These are phyloP conservation scores for Ophiostoma novo-ulmi DNA, from an alignment of 2,329 filamentous ascomycete genomes.

Conservation along the genomic window DNA sequence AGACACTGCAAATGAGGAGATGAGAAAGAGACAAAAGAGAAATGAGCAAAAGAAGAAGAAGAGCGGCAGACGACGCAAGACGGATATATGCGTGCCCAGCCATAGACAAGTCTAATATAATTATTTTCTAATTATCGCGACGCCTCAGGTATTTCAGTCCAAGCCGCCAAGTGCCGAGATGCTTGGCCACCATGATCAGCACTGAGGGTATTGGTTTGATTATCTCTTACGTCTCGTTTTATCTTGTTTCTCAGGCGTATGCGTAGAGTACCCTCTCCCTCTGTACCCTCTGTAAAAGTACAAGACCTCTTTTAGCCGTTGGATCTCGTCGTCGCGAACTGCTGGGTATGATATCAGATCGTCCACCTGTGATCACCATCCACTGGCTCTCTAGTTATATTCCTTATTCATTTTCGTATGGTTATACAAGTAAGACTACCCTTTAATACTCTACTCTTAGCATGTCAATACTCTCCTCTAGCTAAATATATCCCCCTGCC, in stretches of 20 bases:
- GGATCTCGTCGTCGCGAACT: no score
- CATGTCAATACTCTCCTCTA: no score
- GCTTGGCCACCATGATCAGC: conserved; percentile 8
- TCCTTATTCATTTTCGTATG: no score
- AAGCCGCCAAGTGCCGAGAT: conserved; percentile 16
- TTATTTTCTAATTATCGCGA: neutral
- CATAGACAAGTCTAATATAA: neutral
- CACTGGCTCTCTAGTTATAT: neutral
- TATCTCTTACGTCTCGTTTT: neutral
- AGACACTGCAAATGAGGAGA: neutral
- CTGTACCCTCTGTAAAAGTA: no score
- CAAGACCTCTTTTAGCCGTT: no score
- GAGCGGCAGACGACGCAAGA: neutral
- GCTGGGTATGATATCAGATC: neutral
- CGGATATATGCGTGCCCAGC: conserved; percentile 9
- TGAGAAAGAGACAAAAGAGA: neutral
- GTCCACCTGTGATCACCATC: neutral
- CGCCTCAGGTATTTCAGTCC: neutral
- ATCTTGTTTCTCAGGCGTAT: neutral
- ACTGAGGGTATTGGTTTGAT: conserved; percentile 1
- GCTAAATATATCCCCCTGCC: neutral
- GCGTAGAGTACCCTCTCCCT: no score
- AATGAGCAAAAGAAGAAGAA: neutral
- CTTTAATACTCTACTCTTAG: neutral
- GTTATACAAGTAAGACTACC: no score